phyloP scores from a whole-genome alignment of 805 yeast species.

The Wickerhamomyces rabaulensis region DNA sequence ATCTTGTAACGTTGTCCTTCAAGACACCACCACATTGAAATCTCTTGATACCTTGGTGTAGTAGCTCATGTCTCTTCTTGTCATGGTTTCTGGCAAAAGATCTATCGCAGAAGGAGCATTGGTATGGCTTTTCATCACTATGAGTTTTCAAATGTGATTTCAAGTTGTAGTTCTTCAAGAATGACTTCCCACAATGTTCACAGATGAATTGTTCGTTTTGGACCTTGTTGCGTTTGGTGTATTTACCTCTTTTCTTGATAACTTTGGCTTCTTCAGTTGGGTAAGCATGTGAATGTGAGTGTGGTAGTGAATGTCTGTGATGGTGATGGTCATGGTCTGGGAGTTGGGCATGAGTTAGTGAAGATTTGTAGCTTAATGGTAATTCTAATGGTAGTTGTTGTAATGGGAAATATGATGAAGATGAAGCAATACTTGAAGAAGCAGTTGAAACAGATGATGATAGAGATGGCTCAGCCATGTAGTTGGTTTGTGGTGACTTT shows the following conservation, averaged over 20 bases:
- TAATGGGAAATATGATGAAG: not conserved
- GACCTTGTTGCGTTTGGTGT: conserved; percentile 1
- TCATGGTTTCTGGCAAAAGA: conserved; percentile 77
- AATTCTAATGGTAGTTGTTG: not conserved
- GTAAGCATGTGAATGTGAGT: not conserved
- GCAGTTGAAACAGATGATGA: not conserved
- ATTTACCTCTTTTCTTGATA: conserved; percentile 9
- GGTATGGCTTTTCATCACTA: conserved; percentile 65
- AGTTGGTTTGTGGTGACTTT: not conserved
- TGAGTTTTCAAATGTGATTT: conserved; percentile 78
- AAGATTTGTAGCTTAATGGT: not conserved
- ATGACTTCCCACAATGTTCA: conserved; percentile 64
- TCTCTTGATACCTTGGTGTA: conserved; percentile 70
- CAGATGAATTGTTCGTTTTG: conserved; percentile 35
- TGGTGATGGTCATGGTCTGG: not conserved
- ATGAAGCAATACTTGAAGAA: not conserved
- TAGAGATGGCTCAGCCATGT: not conserved
- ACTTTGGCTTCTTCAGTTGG: conserved; percentile 5
- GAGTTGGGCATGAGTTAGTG: not conserved
- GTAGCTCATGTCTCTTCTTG: conserved; percentile 65
- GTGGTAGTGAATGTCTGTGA: not conserved
- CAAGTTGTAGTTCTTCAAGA: conserved; percentile 75
- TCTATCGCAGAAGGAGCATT: conserved; percentile 58
- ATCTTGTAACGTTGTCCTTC: conserved; percentile 49
- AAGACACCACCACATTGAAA: conserved; percentile 62